These are phyloP conservation scores for Geum urbanum DNA, from an alignment of 306 rosid species.

Conservation along the genomic window DNA sequence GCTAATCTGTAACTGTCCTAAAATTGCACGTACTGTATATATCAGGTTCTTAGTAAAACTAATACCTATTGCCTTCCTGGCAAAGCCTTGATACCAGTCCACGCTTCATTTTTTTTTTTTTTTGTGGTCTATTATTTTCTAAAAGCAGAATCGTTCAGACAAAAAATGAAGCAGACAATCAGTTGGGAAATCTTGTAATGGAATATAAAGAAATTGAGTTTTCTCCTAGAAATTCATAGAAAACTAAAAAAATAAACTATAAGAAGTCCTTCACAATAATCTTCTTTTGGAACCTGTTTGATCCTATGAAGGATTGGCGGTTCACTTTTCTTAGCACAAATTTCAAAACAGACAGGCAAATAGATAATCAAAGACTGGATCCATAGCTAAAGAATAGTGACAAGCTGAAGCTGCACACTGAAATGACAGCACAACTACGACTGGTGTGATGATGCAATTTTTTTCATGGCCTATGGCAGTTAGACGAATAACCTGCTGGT, in stretches of 20 bases:
- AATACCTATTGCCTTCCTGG: neutral
- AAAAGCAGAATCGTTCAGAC: neutral
- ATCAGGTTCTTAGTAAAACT: neutral
- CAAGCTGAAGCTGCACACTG: neutral
- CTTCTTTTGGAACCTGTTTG: too few species aligned
- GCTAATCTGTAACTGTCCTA: neutral
- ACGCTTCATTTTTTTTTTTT: neutral
- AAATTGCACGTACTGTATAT: neutral
- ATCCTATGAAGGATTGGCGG: neutral
- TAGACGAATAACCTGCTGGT: neutral
- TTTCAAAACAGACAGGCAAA: neutral
- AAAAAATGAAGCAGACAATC: too few species aligned
- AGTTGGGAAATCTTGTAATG: too few species aligned
- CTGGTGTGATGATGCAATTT: neutral
- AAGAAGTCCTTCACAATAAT: neutral
- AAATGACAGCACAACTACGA: neutral
- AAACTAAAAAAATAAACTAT: neutral
- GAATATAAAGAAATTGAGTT: neutral
- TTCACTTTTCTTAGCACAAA: neutral
- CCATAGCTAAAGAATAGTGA: neutral
- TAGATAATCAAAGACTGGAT: neutral
- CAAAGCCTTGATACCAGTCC: neutral
- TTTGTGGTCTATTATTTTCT: neutral
- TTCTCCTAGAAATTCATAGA: neutral
- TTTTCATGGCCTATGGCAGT: neutral